These are phyloP conservation scores for Psilocybe sp. DNA, from an alignment of 768 basidiomycete species.

Conservation along the genomic window DNA sequence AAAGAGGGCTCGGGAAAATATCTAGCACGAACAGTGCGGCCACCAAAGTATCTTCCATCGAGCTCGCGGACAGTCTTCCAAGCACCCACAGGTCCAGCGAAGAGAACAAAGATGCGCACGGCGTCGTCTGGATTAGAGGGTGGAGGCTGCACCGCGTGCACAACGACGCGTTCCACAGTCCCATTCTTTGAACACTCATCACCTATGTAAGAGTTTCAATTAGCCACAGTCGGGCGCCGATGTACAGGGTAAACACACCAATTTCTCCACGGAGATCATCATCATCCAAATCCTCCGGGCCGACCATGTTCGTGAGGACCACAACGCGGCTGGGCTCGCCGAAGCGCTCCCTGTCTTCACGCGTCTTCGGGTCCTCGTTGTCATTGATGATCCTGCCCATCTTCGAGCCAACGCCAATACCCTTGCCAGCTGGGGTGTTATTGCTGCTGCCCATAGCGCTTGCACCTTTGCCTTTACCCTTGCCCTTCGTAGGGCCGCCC, in stretches of 20 bases:
- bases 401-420: slow-evolving; percentile 50
- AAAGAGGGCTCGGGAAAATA: slow-evolving; percentile 74
- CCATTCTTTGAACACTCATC: slow-evolving; percentile 91
- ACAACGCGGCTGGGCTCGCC: slow-evolving; percentile 91
- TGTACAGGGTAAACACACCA: slow-evolving; percentile 37
- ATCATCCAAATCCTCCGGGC: slow-evolving; percentile 78
- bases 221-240: not conserved
- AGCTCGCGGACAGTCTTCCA: slow-evolving; percentile 95
- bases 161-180: slow-evolving; percentile 84
- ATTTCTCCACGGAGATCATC: slow-evolving; percentile 86
- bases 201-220: slow-evolving; percentile 40
- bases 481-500: slow-evolving; percentile 28
- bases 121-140: slow-evolving; percentile 71
- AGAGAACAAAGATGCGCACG: slow-evolving; percentile 88
- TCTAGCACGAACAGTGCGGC: slow-evolving; percentile 75
- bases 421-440: slow-evolving; percentile 27
- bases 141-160: slow-evolving; percentile 73
- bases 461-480: slow-evolving; percentile 24
- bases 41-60: slow-evolving; percentile 91
- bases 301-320: slow-evolving; percentile 88
- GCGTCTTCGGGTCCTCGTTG: slow-evolving; percentile 77
- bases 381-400: slow-evolving; percentile 91
- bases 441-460: slow-evolving; percentile 21
- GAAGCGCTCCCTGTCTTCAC: slow-evolving; percentile 77
- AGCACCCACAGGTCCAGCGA: slow-evolving; percentile 88